Percentiles rank a stretch among this genome's conserved stretches.
Evolutionary conservation across 306 rosid genomes (phyloP).

Genomic region (Casuarina glauca): DNA sequence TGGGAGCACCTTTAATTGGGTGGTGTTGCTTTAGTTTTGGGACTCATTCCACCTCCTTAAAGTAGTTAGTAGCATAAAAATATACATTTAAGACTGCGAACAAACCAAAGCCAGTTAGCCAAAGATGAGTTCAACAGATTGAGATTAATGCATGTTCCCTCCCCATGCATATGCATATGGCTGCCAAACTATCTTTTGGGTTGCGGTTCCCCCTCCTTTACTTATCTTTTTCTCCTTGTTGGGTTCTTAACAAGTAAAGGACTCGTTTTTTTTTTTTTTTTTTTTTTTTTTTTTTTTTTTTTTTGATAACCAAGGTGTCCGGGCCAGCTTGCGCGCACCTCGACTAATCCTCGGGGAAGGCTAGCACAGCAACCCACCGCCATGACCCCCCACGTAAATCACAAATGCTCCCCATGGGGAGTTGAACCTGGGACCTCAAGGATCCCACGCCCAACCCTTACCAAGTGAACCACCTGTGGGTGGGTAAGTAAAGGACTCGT

Average conservation of each 20-base stretch:
- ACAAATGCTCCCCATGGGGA: too few species aligned
- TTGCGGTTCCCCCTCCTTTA: not conserved
- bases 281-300: too few species aligned
- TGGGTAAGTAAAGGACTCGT: slow-evolving; percentile 37
- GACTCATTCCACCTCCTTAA: slow-evolving; percentile 49
- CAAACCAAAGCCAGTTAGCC: slow-evolving; percentile 33
- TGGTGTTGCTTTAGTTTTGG: slow-evolving; percentile 62
- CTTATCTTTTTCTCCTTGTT: not conserved
- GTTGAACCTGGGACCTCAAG: too few species aligned
- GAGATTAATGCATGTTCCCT: slow-evolving; percentile 14
- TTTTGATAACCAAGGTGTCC: too few species aligned
- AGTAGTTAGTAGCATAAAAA: slow-evolving; percentile 20
- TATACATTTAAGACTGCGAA: slow-evolving; percentile 37
- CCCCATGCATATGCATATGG: slow-evolving; percentile 40
- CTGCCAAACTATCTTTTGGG: slow-evolving; percentile 17
- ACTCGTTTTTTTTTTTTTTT: too few species aligned
- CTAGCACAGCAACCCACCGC: too few species aligned
- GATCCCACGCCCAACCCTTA: too few species aligned
- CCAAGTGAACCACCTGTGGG: too few species aligned
- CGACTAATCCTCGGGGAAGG: too few species aligned
- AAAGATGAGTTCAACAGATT: slow-evolving; percentile 15
- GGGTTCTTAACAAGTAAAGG: slow-evolving; percentile 41
- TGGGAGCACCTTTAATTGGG: slow-evolving; percentile 56
- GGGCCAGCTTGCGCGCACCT: too few species aligned
- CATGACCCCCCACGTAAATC: too few species aligned